A percentile compares a stretch with the other conserved stretches of the same genome.
phyloP scores from a whole-genome alignment of 805 yeast species.

The Schwanniomyces polymorphus region DNA sequence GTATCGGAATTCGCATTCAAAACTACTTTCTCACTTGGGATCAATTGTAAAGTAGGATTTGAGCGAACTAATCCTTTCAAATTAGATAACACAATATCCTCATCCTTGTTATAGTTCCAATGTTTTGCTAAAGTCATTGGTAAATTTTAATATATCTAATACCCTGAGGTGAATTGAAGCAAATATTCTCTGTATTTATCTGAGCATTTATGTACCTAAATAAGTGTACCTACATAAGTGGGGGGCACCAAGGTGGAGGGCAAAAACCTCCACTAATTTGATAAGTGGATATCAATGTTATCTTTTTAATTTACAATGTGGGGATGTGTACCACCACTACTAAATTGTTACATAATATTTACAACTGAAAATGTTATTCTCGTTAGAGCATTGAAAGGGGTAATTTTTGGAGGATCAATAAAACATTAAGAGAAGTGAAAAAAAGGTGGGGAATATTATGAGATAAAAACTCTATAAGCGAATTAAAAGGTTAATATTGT shows the following conservation, averaged over 20 bases:
- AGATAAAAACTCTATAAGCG: too few relatives aligned
- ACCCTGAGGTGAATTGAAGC: neutral
- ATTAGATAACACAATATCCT: conserved; percentile 49
- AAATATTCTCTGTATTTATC: neutral
- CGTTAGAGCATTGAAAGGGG: too few relatives aligned
- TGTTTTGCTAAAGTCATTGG: conserved; percentile 33
- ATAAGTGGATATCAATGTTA: too few relatives aligned
- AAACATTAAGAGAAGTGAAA: too few relatives aligned
- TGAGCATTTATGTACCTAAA: neutral
- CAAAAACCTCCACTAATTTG: neutral
- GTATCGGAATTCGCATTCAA: conserved; percentile 39
- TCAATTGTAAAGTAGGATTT: conserved; percentile 54
- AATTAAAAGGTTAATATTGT: too few relatives aligned
- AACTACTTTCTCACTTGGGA: conserved; percentile 58
- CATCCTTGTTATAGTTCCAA: conserved; percentile 46
- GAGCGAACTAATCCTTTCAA: conserved; percentile 53
- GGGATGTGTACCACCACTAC: too few relatives aligned
- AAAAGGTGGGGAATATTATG: too few relatives aligned
- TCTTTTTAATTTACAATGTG: too few relatives aligned
- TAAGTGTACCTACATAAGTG: neutral
- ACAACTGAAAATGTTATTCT: too few relatives aligned
- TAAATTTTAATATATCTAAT: too few relatives aligned
- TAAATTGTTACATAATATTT: conserved; percentile 1
- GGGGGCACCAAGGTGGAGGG: neutral
- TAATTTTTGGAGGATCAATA: too few relatives aligned